Evolutionary conservation across 2,329 filamentous ascomycete genomes (phyloP).

Genomic region (Sporothrix humicola): DNA sequence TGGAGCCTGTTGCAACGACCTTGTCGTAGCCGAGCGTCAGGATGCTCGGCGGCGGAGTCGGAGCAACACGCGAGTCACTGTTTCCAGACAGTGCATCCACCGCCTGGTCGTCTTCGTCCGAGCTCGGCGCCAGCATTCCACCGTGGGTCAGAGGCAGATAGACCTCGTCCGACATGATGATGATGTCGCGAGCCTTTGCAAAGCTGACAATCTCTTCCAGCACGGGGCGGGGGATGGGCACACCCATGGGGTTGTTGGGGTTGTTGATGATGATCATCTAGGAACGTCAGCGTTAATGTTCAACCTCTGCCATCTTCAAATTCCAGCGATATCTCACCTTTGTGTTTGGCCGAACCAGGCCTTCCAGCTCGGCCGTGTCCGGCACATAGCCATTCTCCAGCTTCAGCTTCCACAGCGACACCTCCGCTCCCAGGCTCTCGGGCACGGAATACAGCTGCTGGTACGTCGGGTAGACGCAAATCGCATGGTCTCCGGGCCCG

Average conservation of each 20-base stretch:
- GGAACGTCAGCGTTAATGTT: background rate
- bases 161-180: slow-evolving; percentile 78
- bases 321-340: slow-evolving; percentile 57
- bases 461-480: slow-evolving; percentile 87
- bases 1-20: slow-evolving; percentile 74
- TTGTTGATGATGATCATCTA: slow-evolving; percentile 66
- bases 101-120: slow-evolving; percentile 38
- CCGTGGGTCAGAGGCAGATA: slow-evolving; percentile 84
- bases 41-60: slow-evolving; percentile 66
- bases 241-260: slow-evolving; percentile 82
- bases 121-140: slow-evolving; percentile 48
- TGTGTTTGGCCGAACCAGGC: slow-evolving; percentile 69
- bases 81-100: slow-evolving; percentile 38
- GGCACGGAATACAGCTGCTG: slow-evolving; percentile 83
- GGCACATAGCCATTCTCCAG: slow-evolving; percentile 70
- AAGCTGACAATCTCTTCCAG: slow-evolving; percentile 68
- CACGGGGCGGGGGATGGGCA: slow-evolving; percentile 66
- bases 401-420: slow-evolving; percentile 75
- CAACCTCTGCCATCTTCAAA: background rate
- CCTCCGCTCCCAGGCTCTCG: slow-evolving; percentile 73
- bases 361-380: slow-evolving; percentile 68
- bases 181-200: slow-evolving; percentile 66
- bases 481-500: slow-evolving; percentile 77
- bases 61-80: background rate
- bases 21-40: slow-evolving; percentile 74